phyloP scores from a whole-genome alignment of 225 moss, liverwort and hornwort genomes.

The Climacium dendroides region DNA sequence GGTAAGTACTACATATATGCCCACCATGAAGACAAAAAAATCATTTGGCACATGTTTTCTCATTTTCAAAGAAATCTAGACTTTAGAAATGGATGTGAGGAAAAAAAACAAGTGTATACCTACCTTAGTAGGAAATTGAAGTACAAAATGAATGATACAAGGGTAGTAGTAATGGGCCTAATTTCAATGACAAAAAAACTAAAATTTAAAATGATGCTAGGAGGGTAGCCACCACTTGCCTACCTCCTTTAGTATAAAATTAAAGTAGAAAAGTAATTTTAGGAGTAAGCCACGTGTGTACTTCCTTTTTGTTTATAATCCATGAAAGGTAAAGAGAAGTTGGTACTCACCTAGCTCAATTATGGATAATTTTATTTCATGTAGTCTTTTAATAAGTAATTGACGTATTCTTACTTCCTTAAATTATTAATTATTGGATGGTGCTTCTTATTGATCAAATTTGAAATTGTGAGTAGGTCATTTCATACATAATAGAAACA shows the following conservation, averaged over 20 bases:
- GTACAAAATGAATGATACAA: no score
- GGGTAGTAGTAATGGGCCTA: no score
- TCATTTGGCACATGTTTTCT: background rate
- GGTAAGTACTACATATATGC: no score
- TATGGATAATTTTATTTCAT: background rate
- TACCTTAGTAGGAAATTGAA: no score
- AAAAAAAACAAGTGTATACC: background rate
- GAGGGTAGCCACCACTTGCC: no score
- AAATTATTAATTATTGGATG: background rate
- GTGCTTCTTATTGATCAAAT: background rate
- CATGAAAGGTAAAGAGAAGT: background rate
- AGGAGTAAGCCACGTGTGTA: no score
- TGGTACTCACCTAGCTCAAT: background rate
- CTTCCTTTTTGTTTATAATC: background rate
- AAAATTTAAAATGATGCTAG: no score
- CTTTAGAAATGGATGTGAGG: background rate
- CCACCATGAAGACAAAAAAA: background rate
- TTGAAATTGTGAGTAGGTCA: background rate
- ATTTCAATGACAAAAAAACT: no score
- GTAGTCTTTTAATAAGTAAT: background rate
- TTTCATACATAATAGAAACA: background rate
- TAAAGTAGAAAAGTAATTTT: no score
- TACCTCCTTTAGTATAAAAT: no score
- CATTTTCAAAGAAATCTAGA: background rate
- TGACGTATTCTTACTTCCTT: background rate